These are phyloP conservation scores for Phaeodactylum tricornutum DNA, from an alignment of 108 stramenopile species.

Conservation along the genomic window DNA sequence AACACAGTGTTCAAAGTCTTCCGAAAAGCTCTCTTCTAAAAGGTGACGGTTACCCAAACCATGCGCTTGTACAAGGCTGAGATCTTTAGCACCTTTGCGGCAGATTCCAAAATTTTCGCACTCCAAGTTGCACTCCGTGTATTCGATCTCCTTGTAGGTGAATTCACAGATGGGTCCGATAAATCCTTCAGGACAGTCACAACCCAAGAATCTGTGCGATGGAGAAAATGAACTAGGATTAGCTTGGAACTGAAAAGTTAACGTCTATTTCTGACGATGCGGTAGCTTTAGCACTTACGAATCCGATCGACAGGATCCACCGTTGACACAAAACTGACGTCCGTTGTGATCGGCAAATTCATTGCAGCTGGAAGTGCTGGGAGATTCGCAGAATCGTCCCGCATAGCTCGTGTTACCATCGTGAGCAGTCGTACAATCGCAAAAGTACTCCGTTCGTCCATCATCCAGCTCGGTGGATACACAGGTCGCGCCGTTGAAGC, in stretches of 20 bases:
- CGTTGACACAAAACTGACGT: constrained; percentile 12
- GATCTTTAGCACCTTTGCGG: constrained; percentile 24
- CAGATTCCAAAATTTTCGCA: constrained; percentile 30
- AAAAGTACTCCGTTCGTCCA: constrained; percentile 18
- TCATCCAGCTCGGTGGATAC: constrained; percentile 6
- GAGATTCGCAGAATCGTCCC: constrained; percentile 4
- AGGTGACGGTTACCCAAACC: constrained; percentile 6
- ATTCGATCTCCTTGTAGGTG: neutral
- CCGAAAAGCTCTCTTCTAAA: constrained; percentile 9
- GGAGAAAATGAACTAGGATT: neutral
- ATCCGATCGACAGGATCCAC: constrained; percentile 2
- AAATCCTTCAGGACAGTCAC: constrained; percentile 27
- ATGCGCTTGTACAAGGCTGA: constrained; percentile 11
- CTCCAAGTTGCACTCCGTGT: constrained; percentile 13
- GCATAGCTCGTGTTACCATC: constrained; percentile 6
- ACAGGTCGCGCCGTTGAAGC: constrained; percentile 26
- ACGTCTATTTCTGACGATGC: constrained; percentile 3
- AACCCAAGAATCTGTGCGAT: constrained; percentile 10
- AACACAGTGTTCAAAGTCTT: constrained; percentile 42
- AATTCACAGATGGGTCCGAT: constrained; percentile 26
- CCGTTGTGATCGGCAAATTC: neutral
- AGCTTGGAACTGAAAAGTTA: neutral
- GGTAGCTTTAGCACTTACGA: constrained; percentile 4
- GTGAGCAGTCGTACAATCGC: constrained; percentile 41
- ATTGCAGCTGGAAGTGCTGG: constrained; percentile 4